These are phyloP conservation scores for Cajanus cajan DNA, from an alignment of 306 rosid genomes.

Conservation along the genomic window DNA sequence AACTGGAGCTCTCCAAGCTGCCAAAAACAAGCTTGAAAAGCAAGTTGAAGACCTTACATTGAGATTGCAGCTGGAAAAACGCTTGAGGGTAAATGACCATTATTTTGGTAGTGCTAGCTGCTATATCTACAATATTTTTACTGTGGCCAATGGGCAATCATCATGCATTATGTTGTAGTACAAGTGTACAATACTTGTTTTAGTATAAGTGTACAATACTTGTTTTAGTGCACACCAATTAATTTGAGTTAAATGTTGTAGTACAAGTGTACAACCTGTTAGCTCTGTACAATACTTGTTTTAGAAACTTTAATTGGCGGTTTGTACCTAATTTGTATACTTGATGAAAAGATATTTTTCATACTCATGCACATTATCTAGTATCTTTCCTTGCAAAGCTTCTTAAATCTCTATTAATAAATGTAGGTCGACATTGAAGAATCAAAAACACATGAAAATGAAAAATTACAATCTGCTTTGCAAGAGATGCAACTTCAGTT, in stretches of 20 bases:
- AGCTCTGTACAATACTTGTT: background rate
- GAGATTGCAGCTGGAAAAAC: constrained; percentile 97
- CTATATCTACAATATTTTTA: background rate
- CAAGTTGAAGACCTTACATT: constrained; percentile 96
- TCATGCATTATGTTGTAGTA: constrained; percentile 3
- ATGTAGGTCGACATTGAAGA: constrained; percentile 85
- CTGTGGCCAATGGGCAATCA: background rate
- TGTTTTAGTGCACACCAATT: background rate
- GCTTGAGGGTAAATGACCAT: constrained; percentile 69
- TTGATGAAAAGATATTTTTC: background rate
- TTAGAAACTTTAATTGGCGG: constrained; percentile 5
- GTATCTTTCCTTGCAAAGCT: constrained; percentile 21
- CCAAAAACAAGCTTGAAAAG: constrained; percentile 98
- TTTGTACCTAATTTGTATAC: constrained; percentile 5
- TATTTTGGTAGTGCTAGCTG: constrained; percentile 13
- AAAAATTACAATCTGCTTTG: constrained; percentile 79
- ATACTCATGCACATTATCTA: background rate
- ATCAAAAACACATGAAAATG: constrained; percentile 86
- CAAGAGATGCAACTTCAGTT: constrained; percentile 81
- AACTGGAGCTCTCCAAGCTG: constrained; percentile 99
- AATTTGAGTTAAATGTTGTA: constrained; percentile 1
- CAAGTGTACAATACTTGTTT: too few species aligned
- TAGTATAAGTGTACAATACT: too few species aligned
- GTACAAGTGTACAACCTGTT: background rate
- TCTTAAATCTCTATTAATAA: constrained; percentile 29